Evolutionary conservation across 2,329 filamentous ascomycete species (phyloP).

Genomic region (Trichophyton verrucosum): DNA sequence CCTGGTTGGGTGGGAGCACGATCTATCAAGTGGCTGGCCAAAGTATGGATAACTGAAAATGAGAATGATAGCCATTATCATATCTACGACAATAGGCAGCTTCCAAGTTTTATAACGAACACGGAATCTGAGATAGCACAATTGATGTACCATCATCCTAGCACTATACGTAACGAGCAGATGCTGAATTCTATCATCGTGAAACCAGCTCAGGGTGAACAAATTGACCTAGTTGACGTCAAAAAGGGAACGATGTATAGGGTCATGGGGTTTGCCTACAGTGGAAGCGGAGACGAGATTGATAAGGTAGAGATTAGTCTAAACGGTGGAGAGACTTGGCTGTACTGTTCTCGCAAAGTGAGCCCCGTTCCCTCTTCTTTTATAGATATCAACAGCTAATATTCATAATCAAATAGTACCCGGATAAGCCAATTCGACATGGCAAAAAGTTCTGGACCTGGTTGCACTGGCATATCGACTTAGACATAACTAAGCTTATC

Average conservation of each 20-base stretch:
- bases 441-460: slow-evolving; percentile 45
- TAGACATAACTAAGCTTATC: slow-evolving; percentile 35
- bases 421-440: slow-evolving; percentile 38
- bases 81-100: slow-evolving; percentile 39
- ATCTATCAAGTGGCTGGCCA: slow-evolving; percentile 33
- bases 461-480: slow-evolving; percentile 42
- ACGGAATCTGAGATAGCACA: slow-evolving; percentile 38
- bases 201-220: slow-evolving; percentile 37
- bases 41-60: slow-evolving; percentile 29
- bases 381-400: not conserved
- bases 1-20: slow-evolving; percentile 33
- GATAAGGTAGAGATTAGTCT: slow-evolving; percentile 39
- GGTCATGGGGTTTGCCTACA: slow-evolving; percentile 39
- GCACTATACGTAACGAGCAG: slow-evolving; percentile 39
- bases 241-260: slow-evolving; percentile 31
- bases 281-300: slow-evolving; percentile 40
- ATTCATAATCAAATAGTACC: slow-evolving; percentile 23
- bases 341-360: slow-evolving; percentile 36
- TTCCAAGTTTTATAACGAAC: slow-evolving; percentile 38
- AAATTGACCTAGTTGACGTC: slow-evolving; percentile 28
- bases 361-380: not conserved
- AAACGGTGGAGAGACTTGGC: slow-evolving; percentile 38
- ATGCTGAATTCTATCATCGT: slow-evolving; percentile 39
- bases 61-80: slow-evolving; percentile 37
- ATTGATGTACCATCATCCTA: slow-evolving; percentile 37